Conservation (phyloP, 805 yeast species). For the Suhomyces pyralidae region DNA sequence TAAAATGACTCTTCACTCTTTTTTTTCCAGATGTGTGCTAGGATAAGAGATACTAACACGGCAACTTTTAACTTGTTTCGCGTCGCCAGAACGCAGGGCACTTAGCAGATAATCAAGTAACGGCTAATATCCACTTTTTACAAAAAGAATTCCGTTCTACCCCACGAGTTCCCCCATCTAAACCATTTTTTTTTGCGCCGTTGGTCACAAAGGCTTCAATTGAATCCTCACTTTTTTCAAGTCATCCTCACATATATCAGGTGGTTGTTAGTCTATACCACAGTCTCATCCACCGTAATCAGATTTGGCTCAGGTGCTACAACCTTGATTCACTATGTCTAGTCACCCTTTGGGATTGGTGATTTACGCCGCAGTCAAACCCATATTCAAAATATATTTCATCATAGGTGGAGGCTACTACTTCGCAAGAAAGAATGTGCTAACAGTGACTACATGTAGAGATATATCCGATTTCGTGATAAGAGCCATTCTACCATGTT, state of each 20-base stretch:
- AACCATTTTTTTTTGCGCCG: background rate
- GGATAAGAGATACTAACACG: background rate
- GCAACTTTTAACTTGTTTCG: background rate
- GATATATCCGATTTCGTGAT: slow-evolving; percentile 70
- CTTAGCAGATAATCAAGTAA: background rate
- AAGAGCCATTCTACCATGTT: slow-evolving; percentile 67
- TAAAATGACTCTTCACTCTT: background rate
- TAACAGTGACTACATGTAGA: slow-evolving; percentile 64
- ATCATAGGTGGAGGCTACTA: slow-evolving; percentile 65
- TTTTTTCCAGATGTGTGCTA: background rate
- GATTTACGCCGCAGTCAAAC: slow-evolving; percentile 77
- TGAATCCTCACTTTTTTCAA: background rate
- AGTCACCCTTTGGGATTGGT: slow-evolving; percentile 52
- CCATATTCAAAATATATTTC: slow-evolving; percentile 78
- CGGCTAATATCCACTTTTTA: background rate
- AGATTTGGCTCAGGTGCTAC: background rate
- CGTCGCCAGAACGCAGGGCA: background rate
- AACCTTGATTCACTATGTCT: background rate
- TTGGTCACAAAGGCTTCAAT: background rate
- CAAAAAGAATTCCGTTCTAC: background rate
- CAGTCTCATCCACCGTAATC: background rate
- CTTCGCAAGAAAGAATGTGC: slow-evolving; percentile 59
- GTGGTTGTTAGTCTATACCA: background rate
- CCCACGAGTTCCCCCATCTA: background rate
- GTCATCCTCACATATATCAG: background rate